Percentiles rank a stretch among this genome's conserved stretches.
These are phyloP conservation scores for Mortierella sp. DNA, from an alignment of 371 early-diverging fungal species.

Conservation along the genomic window DNA sequence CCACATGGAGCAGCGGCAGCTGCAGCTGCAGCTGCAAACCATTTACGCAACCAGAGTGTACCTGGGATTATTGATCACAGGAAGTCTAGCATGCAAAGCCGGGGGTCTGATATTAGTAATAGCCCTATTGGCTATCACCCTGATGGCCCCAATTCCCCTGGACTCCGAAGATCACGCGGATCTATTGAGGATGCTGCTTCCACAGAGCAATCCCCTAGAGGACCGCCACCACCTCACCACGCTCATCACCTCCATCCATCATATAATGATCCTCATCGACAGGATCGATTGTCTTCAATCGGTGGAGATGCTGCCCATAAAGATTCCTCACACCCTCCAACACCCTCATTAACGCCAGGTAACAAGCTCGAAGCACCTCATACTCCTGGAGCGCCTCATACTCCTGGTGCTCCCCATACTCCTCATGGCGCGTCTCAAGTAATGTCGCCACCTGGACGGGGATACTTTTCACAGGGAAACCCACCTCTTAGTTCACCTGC, in stretches of 20 bases:
- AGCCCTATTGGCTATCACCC: slow-evolving; percentile 6
- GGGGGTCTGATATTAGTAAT: slow-evolving; percentile 9
- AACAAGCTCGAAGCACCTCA: slow-evolving; percentile 21
- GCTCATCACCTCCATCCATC: slow-evolving; percentile 5
- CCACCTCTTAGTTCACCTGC: slow-evolving; percentile 9
- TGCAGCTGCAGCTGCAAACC: slow-evolving; percentile 2
- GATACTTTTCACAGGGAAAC: not conserved
- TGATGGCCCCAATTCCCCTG: slow-evolving; percentile 15
- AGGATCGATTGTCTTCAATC: slow-evolving; percentile 30
- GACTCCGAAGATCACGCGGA: slow-evolving; percentile 11
- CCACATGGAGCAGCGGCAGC: not conserved
- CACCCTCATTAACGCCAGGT: slow-evolving; percentile 35
- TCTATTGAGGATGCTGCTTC: not conserved
- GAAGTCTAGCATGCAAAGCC: slow-evolving; percentile 9
- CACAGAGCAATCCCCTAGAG: not conserved
- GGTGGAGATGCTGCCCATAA: slow-evolving; percentile 23
- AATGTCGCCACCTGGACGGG: slow-evolving; percentile 10
- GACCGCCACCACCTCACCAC: slow-evolving; percentile 8
- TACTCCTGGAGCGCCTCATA: not conserved
- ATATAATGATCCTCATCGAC: slow-evolving; percentile 25
- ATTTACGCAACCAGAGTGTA: slow-evolving; percentile 27
- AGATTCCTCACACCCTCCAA: slow-evolving; percentile 23
- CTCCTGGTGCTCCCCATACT: not conserved
- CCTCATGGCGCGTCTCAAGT: slow-evolving; percentile 1
- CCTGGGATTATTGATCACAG: slow-evolving; percentile 19